Conservation (phyloP, 1,284 basidiomycete genomes). For the Athelia sp. region DNA sequence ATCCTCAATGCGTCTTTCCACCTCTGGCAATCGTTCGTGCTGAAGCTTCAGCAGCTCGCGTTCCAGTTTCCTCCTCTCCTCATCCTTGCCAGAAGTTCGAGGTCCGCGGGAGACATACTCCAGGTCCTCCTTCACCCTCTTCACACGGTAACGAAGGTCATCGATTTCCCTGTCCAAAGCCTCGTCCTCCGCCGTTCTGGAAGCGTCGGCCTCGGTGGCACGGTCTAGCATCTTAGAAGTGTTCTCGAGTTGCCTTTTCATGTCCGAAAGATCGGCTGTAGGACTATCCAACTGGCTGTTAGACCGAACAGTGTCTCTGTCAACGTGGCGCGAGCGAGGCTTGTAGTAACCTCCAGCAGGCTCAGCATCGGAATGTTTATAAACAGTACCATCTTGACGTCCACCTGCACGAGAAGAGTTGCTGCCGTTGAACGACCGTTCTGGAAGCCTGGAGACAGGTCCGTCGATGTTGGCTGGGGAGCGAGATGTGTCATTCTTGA, state of each 20-base stretch:
- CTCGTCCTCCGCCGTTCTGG: constrained; percentile 77
- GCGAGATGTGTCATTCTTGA: constrained; percentile 78
- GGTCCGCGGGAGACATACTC: constrained; percentile 86
- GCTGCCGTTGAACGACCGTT: constrained; percentile 65
- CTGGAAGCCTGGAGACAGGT: constrained; percentile 58
- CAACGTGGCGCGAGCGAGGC: constrained; percentile 84
- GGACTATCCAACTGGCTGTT: constrained; percentile 69
- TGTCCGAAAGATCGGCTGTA: constrained; percentile 73
- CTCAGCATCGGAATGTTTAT: constrained; percentile 76
- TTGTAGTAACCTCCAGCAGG: constrained; percentile 71
- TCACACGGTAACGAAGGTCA: constrained; percentile 83
- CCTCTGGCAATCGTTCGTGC: constrained; percentile 89
- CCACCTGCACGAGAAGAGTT: constrained; percentile 49
- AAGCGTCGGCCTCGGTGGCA: constrained; percentile 54
- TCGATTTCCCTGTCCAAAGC: constrained; percentile 87
- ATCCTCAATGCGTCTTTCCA: constrained; percentile 83
- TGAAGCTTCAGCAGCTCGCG: constrained; percentile 83
- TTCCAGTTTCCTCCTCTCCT: constrained; percentile 85
- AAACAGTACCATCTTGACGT: constrained; percentile 87
- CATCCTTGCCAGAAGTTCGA: constrained; percentile 71
- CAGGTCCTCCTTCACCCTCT: constrained; percentile 89
- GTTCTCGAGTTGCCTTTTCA: constrained; percentile 83
- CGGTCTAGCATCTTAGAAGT: constrained; percentile 83
- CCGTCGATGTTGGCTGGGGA: constrained; percentile 48
- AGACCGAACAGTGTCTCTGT: constrained; percentile 80